Evolutionary conservation across 1,284 basidiomycete genomes (phyloP).

Genomic region (Megacollybia platyphylla): DNA sequence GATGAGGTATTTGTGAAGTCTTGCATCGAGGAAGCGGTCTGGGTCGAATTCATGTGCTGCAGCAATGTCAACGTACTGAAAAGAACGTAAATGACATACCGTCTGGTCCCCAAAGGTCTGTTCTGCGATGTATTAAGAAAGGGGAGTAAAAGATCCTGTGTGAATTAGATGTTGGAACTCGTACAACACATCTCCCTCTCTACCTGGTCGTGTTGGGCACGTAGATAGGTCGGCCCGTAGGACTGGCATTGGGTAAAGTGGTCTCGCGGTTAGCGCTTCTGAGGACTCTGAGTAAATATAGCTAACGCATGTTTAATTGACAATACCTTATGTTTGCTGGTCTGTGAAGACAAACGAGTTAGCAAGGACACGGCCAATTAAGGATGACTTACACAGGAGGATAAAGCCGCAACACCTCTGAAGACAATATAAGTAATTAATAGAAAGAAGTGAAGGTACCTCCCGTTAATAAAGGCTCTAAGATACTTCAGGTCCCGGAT

Average conservation of each 20-base stretch:
- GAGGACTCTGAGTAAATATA: not conserved
- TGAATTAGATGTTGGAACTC: not conserved
- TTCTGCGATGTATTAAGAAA: constrained; percentile 12
- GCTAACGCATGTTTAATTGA: not conserved
- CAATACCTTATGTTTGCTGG: not conserved
- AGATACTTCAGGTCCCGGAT: constrained; percentile 30
- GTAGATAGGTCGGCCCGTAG: constrained; percentile 14
- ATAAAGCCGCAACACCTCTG: constrained; percentile 35
- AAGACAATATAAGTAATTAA: not conserved
- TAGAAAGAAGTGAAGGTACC: constrained; percentile 1
- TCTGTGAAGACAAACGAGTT: not conserved
- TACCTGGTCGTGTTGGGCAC: constrained; percentile 15
- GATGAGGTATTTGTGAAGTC: constrained; percentile 33
- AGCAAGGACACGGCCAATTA: not conserved
- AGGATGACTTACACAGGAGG: constrained; percentile 28
- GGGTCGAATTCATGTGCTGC: constrained; percentile 32
- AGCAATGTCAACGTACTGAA: not conserved
- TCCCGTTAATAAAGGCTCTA: constrained; percentile 30
- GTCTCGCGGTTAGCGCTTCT: constrained; percentile 16
- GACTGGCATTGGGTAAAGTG: constrained; percentile 10
- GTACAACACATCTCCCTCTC: not conserved
- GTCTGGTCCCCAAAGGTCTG: constrained; percentile 17
- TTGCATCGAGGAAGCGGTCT: constrained; percentile 43
- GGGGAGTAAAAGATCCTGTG: constrained; percentile 10
- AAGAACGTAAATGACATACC: constrained; percentile 1